phyloP scores from a whole-genome alignment of 2,329 filamentous ascomycete species.

The Monilinia fructicola region DNA sequence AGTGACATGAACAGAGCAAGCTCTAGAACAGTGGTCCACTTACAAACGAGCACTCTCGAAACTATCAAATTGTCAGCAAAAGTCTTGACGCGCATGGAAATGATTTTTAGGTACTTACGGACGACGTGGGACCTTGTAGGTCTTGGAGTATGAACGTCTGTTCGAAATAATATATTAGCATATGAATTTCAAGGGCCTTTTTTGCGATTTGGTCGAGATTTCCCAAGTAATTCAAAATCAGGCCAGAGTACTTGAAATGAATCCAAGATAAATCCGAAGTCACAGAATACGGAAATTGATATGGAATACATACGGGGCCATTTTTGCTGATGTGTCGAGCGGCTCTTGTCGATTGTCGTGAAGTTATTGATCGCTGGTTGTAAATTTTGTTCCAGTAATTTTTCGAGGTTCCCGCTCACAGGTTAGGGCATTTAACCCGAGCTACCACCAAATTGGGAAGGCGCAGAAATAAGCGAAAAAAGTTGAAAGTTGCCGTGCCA shows the following conservation, averaged over 20 bases:
- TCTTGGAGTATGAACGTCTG: constrained; percentile 82
- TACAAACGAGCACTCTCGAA: constrained; percentile 99
- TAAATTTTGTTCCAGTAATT: constrained; percentile 17
- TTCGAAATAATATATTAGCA: constrained; percentile 16
- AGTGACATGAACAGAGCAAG: constrained; percentile 98
- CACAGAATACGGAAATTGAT: not conserved
- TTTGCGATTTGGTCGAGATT: not conserved
- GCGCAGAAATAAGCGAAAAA: constrained; percentile 18
- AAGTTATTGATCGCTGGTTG: constrained; percentile 21
- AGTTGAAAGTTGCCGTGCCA: constrained; percentile 16
- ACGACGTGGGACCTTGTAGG: constrained; percentile 95
- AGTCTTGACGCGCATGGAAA: not conserved
- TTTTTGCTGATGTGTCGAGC: constrained; percentile 36
- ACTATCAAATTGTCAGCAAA: constrained; percentile 51
- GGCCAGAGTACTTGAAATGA: not conserved
- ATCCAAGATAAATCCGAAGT: not conserved
- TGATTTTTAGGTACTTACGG: constrained; percentile 45
- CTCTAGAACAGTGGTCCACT: constrained; percentile 99
- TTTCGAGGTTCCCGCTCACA: constrained; percentile 3
- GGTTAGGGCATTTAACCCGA: constrained; percentile 23
- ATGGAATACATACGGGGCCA: constrained; percentile 43
- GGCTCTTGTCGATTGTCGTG: constrained; percentile 26
- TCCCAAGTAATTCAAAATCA: constrained; percentile 5
- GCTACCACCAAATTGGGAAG: constrained; percentile 17
- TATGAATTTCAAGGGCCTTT: not conserved